Percentiles rank a stretch among this genome's conserved stretches.
Evolutionary conservation across 2,329 filamentous ascomycete genomes (phyloP).

Genomic region (Xylariales sp.): DNA sequence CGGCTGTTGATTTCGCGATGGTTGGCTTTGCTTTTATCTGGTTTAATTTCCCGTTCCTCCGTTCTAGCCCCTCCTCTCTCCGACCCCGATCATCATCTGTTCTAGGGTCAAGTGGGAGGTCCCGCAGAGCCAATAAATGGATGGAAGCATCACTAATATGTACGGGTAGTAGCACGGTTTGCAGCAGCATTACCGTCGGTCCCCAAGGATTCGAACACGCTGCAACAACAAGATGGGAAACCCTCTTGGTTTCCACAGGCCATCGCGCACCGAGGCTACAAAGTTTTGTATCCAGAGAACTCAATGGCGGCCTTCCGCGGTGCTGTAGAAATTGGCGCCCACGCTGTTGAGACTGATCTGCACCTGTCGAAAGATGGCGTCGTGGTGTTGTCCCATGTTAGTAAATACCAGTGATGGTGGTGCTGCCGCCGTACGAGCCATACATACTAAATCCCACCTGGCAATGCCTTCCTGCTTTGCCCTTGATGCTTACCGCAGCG

Average conservation of each 20-base stretch:
- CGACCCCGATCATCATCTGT: too few species aligned
- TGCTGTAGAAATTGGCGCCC: slow-evolving; percentile 68
- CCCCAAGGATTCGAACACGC: too few species aligned
- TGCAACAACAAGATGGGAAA: background rate
- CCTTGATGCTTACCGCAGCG: background rate
- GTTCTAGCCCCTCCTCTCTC: too few species aligned
- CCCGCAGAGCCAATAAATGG: background rate
- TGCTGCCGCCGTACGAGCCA: background rate
- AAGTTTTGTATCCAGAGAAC: slow-evolving; percentile 78
- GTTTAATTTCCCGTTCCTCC: too few species aligned
- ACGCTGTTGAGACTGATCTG: slow-evolving; percentile 85
- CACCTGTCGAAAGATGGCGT: slow-evolving; percentile 79
- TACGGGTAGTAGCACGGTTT: slow-evolving; percentile 3
- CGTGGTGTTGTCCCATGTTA: slow-evolving; percentile 78
- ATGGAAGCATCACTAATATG: background rate
- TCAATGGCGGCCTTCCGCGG: slow-evolving; percentile 73
- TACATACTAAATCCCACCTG: background rate
- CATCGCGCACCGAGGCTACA: slow-evolving; percentile 78
- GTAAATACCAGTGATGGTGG: slow-evolving; percentile 15
- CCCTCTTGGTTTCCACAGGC: slow-evolving; percentile 53
- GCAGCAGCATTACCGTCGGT: slow-evolving; percentile 1
- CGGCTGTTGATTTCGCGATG: too few species aligned
- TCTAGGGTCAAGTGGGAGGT: too few species aligned
- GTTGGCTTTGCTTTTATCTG: too few species aligned
- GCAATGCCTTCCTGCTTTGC: background rate